Percentiles rank a stretch among this genome's conserved stretches.
Evolutionary conservation across 192 early-diverging fungal species (phyloP).

Genomic region (Coemansia sp.): DNA sequence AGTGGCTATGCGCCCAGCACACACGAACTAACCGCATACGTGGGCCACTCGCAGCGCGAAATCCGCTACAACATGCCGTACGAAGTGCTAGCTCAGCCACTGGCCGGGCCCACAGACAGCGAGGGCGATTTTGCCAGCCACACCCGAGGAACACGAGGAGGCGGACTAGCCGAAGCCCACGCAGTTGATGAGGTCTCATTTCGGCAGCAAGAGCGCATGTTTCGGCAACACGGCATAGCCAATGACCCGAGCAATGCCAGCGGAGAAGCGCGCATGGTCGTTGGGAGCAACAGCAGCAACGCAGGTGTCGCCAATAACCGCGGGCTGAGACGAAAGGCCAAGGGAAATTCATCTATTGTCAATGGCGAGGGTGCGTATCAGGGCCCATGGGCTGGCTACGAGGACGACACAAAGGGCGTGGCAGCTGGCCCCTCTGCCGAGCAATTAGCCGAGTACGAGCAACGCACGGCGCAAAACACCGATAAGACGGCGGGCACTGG

Average conservation of each 20-base stretch:
- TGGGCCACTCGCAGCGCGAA: slow-evolving; percentile 18
- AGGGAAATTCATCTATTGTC: slow-evolving; percentile 71
- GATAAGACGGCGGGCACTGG: not conserved
- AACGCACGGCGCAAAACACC: slow-evolving; percentile 10
- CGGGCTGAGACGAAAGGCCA: slow-evolving; percentile 60
- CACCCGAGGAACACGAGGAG: not conserved
- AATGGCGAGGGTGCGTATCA: slow-evolving; percentile 76
- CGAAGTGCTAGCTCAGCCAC: slow-evolving; percentile 26
- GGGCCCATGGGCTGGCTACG: slow-evolving; percentile 95
- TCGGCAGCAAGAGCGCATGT: slow-evolving; percentile 81
- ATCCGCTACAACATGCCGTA: slow-evolving; percentile 29
- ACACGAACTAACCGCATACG: slow-evolving; percentile 8
- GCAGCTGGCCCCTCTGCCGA: slow-evolving; percentile 58
- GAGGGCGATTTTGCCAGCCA: slow-evolving; percentile 23
- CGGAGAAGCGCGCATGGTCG: slow-evolving; percentile 55
- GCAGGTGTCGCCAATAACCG: slow-evolving; percentile 52
- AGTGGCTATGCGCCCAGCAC: not conserved
- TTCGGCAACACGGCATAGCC: slow-evolving; percentile 75
- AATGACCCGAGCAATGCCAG: slow-evolving; percentile 67
- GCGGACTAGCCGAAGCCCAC: slow-evolving; percentile 31
- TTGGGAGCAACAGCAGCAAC: slow-evolving; percentile 46
- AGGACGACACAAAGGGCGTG: slow-evolving; percentile 71
- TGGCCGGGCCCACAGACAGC: slow-evolving; percentile 24
- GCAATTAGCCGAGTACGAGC: slow-evolving; percentile 43
- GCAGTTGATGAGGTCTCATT: slow-evolving; percentile 56